Conservation (phyloP, 2,329 filamentous ascomycete species). For the Cladosporium colombiae region DNA sequence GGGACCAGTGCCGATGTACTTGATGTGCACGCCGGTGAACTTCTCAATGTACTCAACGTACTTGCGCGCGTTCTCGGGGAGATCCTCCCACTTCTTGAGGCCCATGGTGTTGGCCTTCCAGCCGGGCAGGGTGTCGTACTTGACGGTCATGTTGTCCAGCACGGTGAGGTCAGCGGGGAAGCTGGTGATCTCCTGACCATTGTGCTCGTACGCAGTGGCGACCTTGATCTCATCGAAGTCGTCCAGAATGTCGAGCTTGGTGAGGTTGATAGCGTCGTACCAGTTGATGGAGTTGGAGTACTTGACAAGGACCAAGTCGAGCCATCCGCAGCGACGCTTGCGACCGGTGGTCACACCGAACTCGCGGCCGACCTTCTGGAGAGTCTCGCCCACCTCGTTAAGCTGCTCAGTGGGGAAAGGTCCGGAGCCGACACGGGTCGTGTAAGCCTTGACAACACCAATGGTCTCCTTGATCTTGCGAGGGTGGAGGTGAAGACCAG, state of each 20-base stretch:
- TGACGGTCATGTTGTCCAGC: constrained; percentile 62
- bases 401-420: constrained; percentile 69
- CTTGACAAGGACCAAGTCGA: constrained; percentile 69
- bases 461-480: constrained; percentile 62
- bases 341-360: constrained; percentile 61
- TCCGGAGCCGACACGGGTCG: constrained; percentile 58
- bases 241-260: constrained; percentile 71
- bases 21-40: constrained; percentile 63
- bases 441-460: constrained; percentile 69
- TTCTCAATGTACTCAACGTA: constrained; percentile 70
- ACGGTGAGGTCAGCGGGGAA: constrained; percentile 66
- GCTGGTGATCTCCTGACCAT: constrained; percentile 57
- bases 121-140: constrained; percentile 68
- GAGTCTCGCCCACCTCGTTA: constrained; percentile 57
- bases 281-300: constrained; percentile 67
- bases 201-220: constrained; percentile 67
- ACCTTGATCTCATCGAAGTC: constrained; percentile 74
- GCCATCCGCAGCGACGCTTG: constrained; percentile 63
- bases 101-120: constrained; percentile 68
- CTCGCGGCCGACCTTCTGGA: constrained; percentile 59
- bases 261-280: constrained; percentile 66
- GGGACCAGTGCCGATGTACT: constrained; percentile 68
- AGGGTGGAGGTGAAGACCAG: constrained; percentile 62
- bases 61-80: constrained; percentile 64
- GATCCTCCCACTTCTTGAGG: constrained; percentile 60